These are phyloP conservation scores for Pseudozyma tsukubaensis DNA, from an alignment of 1,284 basidiomycete species.

Conservation along the genomic window DNA sequence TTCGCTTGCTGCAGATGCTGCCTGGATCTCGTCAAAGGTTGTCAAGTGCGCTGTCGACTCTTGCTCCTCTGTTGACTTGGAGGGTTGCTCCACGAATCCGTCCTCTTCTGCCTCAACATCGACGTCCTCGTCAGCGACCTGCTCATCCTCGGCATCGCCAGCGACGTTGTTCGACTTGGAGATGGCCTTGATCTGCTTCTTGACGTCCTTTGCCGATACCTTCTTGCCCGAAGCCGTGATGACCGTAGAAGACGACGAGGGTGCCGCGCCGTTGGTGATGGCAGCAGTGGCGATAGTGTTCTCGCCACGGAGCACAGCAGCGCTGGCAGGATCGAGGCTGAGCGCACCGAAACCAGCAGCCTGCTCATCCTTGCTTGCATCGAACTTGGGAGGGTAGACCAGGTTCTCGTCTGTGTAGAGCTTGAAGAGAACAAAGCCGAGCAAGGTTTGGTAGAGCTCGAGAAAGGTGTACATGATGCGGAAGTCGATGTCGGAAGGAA, in stretches of 20 bases:
- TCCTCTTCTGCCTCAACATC: constrained; percentile 37
- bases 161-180: constrained; percentile 42
- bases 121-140: constrained; percentile 27
- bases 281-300: constrained; percentile 17
- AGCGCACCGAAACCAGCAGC: constrained; percentile 89
- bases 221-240: constrained; percentile 68
- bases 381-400: constrained; percentile 92
- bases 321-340: constrained; percentile 75
- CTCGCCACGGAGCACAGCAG: constrained; percentile 58
- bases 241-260: constrained; percentile 42
- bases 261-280: constrained; percentile 24
- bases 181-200: constrained; percentile 70
- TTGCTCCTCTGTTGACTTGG: constrained; percentile 74
- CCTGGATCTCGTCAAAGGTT: constrained; percentile 77
- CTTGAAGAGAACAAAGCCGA: constrained; percentile 97
- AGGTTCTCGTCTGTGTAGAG: constrained; percentile 93
- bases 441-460: constrained; percentile 95
- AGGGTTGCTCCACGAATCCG: constrained; percentile 70
- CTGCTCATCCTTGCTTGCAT: constrained; percentile 83
- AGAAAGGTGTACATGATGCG: constrained; percentile 98
- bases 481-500: constrained; percentile 94
- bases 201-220: constrained; percentile 71
- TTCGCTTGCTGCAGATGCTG: constrained; percentile 45
- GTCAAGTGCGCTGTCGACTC: constrained; percentile 73
- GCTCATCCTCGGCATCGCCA: constrained; percentile 42